Evolutionary conservation across 2,329 filamentous ascomycete species (phyloP).

Genomic region (Mycosphaerella arachidis): DNA sequence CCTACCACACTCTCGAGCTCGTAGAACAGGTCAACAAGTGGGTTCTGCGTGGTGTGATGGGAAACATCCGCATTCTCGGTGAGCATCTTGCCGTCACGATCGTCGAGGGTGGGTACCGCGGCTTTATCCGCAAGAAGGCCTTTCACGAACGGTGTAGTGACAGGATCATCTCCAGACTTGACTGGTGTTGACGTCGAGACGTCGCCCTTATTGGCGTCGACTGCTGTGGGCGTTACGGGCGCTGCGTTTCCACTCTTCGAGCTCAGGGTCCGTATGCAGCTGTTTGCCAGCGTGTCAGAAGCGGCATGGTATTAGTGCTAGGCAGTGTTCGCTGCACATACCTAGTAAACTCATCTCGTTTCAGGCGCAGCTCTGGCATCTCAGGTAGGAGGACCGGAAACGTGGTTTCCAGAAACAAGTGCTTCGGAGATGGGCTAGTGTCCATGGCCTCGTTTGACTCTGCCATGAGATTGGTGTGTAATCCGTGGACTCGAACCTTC

Average conservation of each 20-base stretch:
- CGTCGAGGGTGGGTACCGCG: constrained; percentile 19
- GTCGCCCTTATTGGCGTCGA: background rate
- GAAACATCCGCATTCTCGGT: constrained; percentile 52
- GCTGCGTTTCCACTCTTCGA: background rate
- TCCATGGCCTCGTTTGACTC: background rate
- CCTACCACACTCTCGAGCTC: constrained; percentile 46
- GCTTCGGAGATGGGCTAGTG: background rate
- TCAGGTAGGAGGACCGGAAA: constrained; percentile 22
- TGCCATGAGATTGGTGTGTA: background rate
- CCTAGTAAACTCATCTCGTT: constrained; percentile 15
- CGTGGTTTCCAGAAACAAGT: constrained; percentile 17
- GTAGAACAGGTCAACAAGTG: constrained; percentile 53
- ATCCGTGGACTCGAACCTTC: background rate
- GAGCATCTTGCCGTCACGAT: constrained; percentile 40
- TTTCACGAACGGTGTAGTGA: constrained; percentile 20
- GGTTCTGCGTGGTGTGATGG: constrained; percentile 42
- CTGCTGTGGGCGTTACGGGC: background rate
- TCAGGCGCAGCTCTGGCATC: constrained; percentile 17
- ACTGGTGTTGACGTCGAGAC: background rate
- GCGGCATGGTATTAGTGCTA: background rate
- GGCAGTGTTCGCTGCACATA: constrained; percentile 6
- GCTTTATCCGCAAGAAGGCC: constrained; percentile 13
- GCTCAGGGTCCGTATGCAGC: background rate
- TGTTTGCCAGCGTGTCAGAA: background rate
- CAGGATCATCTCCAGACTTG: background rate